Evolutionary conservation across 495 filamentous ascomycete species (phyloP).

Genomic region (Neurospora terricola): DNA sequence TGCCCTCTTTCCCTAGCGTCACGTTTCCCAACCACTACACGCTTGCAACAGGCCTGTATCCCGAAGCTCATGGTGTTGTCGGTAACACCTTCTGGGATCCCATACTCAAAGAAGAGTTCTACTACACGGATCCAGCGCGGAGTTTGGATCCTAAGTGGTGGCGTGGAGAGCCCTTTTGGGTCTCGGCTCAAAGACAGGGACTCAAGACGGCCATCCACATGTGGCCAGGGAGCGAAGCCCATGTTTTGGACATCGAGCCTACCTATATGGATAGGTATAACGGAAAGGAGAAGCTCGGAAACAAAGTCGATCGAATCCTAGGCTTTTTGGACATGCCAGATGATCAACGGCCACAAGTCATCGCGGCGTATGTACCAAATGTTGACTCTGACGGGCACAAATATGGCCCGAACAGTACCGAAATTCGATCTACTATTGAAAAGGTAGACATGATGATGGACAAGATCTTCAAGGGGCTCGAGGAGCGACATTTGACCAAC

Average conservation of each 20-base stretch:
- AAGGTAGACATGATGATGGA: slow-evolving; percentile 73
- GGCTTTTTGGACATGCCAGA: slow-evolving; percentile 75
- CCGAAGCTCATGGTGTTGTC: slow-evolving; percentile 87
- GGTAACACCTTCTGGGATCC: slow-evolving; percentile 94
- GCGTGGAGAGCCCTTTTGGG: slow-evolving; percentile 87
- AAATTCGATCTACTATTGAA: slow-evolving; percentile 64
- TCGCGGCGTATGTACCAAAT: slow-evolving; percentile 89
- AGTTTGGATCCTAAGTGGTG: slow-evolving; percentile 87
- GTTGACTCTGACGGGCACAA: slow-evolving; percentile 79
- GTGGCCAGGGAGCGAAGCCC: slow-evolving; percentile 95
- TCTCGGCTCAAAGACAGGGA: slow-evolving; percentile 71
- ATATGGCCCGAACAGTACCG: slow-evolving; percentile 89
- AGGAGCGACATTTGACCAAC: slow-evolving; percentile 71
- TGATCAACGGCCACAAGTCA: slow-evolving; percentile 69
- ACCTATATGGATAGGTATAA: slow-evolving; percentile 78
- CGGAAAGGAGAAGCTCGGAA: slow-evolving; percentile 56
- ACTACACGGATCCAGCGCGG: slow-evolving; percentile 62
- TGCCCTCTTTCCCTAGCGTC: slow-evolving; percentile 86
- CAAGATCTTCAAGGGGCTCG: slow-evolving; percentile 61
- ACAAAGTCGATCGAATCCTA: slow-evolving; percentile 69
- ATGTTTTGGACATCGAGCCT: slow-evolving; percentile 56
- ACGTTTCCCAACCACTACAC: slow-evolving; percentile 99
- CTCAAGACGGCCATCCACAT: slow-evolving; percentile 82
- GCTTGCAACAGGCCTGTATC: slow-evolving; percentile 82
- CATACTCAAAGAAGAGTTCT: slow-evolving; percentile 64